phyloP scores from a whole-genome alignment of 768 basidiomycete genomes.

The Hemileccinum rubropunctum region DNA sequence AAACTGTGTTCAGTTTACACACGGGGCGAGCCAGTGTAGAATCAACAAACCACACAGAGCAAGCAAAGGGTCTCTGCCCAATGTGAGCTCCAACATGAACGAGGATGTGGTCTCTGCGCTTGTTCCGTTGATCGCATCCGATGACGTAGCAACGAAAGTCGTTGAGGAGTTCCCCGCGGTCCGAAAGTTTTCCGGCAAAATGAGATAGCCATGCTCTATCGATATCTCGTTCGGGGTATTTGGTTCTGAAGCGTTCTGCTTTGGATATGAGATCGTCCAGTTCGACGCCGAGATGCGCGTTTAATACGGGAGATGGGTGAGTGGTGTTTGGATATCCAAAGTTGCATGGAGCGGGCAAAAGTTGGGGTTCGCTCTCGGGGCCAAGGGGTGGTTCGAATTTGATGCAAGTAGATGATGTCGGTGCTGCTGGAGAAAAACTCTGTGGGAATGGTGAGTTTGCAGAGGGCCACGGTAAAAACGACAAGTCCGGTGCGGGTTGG shows the following conservation, averaged over 20 bases:
- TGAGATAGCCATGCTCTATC: conserved; percentile 64
- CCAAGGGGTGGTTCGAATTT: neutral
- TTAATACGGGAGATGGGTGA: conserved; percentile 48
- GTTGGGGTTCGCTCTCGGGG: neutral
- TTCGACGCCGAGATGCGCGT: conserved; percentile 61
- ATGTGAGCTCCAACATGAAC: conserved; percentile 74
- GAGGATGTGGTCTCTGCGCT: conserved; percentile 69
- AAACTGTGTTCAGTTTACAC: conserved; percentile 10
- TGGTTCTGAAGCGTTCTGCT: conserved; percentile 51
- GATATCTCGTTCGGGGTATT: conserved; percentile 56
- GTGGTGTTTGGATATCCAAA: neutral
- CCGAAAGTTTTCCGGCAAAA: conserved; percentile 66
- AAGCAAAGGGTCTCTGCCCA: conserved; percentile 64
- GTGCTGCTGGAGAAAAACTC: neutral
- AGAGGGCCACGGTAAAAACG: conserved; percentile 5
- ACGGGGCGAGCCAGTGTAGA: neutral
- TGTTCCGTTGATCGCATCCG: conserved; percentile 68
- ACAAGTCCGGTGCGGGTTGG: conserved; percentile 14
- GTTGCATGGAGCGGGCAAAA: conserved; percentile 1
- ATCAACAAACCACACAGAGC: conserved; percentile 56
- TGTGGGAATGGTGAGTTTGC: conserved; percentile 1
- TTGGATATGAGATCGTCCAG: conserved; percentile 52
- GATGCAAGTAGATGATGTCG: neutral
- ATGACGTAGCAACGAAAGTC: conserved; percentile 68
- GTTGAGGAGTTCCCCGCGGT: conserved; percentile 51